These are phyloP conservation scores for Cordyceps farinosa DNA, from an alignment of 2,329 filamentous ascomycete genomes.

Conservation along the genomic window DNA sequence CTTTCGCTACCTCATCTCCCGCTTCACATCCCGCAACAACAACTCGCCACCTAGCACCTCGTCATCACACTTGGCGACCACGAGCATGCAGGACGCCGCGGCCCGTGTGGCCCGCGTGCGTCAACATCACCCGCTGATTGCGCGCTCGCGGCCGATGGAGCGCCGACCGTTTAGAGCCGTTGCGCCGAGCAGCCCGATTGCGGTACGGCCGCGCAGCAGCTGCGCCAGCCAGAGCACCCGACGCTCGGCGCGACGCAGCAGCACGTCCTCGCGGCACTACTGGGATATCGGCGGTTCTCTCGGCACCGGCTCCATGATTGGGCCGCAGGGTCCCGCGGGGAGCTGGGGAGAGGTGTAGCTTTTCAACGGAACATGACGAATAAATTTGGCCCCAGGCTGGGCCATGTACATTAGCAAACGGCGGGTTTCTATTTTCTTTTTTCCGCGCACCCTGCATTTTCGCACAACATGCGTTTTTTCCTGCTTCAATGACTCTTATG, in stretches of 20 bases:
- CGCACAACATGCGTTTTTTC: background rate
- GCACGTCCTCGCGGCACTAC: conserved; percentile 75
- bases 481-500: background rate
- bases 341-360: conserved; percentile 71
- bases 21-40: conserved; percentile 58
- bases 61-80: conserved; percentile 40
- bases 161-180: conserved; percentile 55
- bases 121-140: conserved; percentile 83
- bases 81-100: conserved; percentile 60
- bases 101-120: conserved; percentile 80
- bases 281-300: conserved; percentile 86
- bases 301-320: conserved; percentile 70
- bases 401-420: conserved; percentile 9
- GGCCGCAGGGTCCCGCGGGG: conserved; percentile 64
- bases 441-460: background rate
- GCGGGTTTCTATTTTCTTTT: background rate
- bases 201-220: conserved; percentile 55
- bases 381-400: background rate
- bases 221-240: conserved; percentile 87
- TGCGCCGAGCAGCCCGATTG: conserved; percentile 45
- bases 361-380: background rate
- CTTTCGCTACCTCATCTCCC: conserved; percentile 78
- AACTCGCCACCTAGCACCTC: conserved; percentile 31
- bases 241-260: conserved; percentile 64
- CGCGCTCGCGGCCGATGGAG: conserved; percentile 49